Conservation (phyloP, 1,284 basidiomycete species). For the Trametes hirsuta region DNA sequence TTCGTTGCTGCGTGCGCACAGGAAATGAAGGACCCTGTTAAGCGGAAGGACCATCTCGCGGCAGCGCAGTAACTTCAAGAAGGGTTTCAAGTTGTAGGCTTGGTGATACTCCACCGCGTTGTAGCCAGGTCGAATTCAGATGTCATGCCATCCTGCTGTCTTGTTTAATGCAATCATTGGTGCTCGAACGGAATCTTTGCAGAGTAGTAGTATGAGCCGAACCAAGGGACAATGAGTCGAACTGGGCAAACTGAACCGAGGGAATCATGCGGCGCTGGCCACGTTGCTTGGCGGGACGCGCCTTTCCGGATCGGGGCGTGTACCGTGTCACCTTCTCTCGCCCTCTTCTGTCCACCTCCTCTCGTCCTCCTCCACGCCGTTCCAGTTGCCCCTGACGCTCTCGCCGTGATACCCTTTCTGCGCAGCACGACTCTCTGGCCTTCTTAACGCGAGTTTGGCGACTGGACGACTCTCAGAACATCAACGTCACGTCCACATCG, state of each 20-base stretch:
- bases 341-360: neutral
- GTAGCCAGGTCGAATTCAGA: too few relatives aligned
- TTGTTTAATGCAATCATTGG: too few relatives aligned
- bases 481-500: neutral
- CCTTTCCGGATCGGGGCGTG: slow-evolving; percentile 18
- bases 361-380: neutral
- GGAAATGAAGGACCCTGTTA: neutral
- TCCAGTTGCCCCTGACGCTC: neutral
- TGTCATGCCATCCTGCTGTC: too few relatives aligned
- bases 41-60: neutral
- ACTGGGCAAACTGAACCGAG: slow-evolving; percentile 4
- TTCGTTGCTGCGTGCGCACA: neutral
- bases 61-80: too few relatives aligned
- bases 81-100: too few relatives aligned
- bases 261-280: slow-evolving; percentile 8
- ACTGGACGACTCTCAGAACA: neutral
- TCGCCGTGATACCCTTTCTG: slow-evolving; percentile 9
- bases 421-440: neutral
- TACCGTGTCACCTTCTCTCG: slow-evolving; percentile 9
- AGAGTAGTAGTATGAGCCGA: neutral
- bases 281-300: slow-evolving; percentile 22
- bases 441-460: neutral
- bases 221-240: slow-evolving; percentile 12
- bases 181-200: too few relatives aligned
- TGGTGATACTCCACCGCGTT: too few relatives aligned